Percentiles rank a stretch among this genome's conserved stretches.
Evolutionary conservation across 2,329 filamentous ascomycete genomes (phyloP).

Genomic region (Colletotrichum magnum): DNA sequence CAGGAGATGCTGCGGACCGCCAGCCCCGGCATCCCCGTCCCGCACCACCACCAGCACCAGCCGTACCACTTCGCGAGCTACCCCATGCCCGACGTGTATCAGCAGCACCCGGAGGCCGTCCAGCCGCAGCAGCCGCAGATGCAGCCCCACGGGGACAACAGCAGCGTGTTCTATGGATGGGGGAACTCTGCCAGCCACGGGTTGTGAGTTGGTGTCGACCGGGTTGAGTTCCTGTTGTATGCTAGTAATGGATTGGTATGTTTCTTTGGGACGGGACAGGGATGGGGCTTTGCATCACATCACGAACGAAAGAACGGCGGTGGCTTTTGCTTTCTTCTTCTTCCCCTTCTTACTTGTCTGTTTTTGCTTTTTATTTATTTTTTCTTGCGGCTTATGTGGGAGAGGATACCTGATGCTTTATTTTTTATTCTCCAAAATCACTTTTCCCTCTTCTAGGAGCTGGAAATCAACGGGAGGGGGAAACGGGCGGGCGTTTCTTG

Average conservation of each 20-base stretch:
- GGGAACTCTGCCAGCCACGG: constrained; percentile 16
- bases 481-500: no score
- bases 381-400: no score
- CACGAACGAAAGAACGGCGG: not conserved
- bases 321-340: constrained; percentile 1
- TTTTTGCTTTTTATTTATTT: no score
- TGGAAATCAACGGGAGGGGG: no score
- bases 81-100: constrained; percentile 33
- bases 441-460: no score
- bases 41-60: constrained; percentile 3
- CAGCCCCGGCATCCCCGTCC: not conserved
- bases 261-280: not conserved
- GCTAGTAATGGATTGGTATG: not conserved
- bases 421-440: no score
- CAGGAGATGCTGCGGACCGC: no score
- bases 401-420: no score
- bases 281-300: not conserved
- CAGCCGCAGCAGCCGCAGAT: not conserved
- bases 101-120: constrained; percentile 1
- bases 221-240: no score
- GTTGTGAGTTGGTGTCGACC: constrained; percentile 1
- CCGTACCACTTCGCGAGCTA: constrained; percentile 28
- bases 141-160: constrained; percentile 6
- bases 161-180: constrained; percentile 30
- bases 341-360: not conserved